Conservation (phyloP, 139 green algal species). For the Microglena sp. region DNA sequence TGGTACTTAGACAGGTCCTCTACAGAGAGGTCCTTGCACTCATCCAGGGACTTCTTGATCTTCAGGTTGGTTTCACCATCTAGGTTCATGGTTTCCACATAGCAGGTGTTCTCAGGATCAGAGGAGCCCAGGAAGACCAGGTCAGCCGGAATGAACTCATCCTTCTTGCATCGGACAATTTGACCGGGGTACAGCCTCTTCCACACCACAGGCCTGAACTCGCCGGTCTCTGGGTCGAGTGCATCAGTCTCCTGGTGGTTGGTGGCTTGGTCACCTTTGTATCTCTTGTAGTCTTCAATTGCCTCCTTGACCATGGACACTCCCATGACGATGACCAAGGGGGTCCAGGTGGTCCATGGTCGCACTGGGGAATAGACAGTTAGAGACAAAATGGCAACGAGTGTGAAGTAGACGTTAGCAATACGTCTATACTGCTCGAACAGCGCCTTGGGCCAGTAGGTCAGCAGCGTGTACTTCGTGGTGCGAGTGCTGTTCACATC, state of each 20-base stretch:
- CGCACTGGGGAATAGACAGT: conserved; percentile 48
- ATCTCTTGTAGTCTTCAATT: conserved; percentile 66
- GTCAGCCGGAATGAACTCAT: conserved; percentile 75
- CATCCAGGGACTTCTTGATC: conserved; percentile 63
- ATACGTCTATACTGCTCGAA: conserved; percentile 66
- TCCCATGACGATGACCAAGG: conserved; percentile 62
- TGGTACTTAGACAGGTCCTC: conserved; percentile 35
- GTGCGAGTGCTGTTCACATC: conserved; percentile 51
- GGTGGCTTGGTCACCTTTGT: conserved; percentile 55
- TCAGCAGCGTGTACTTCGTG: conserved; percentile 65
- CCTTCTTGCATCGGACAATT: conserved; percentile 41
- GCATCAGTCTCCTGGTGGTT: conserved; percentile 62
- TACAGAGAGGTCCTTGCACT: conserved; percentile 43
- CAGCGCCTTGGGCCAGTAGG: conserved; percentile 56
- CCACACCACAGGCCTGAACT: conserved; percentile 37
- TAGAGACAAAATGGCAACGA: conserved; percentile 55
- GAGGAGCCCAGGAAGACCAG: conserved; percentile 66
- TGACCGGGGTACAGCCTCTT: conserved; percentile 52
- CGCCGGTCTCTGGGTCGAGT: conserved; percentile 10
- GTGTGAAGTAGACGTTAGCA: conserved; percentile 72
- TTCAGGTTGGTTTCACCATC: conserved; percentile 94
- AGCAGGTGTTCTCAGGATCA: conserved; percentile 64
- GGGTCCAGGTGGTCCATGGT: conserved; percentile 32
- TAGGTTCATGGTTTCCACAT: conserved; percentile 86
- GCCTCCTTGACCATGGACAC: conserved; percentile 69